A percentile compares a stretch with the other conserved stretches of the same genome.
phyloP scores from a whole-genome alignment of 192 early-diverging fungal genomes.

The Dispira parvispora region DNA sequence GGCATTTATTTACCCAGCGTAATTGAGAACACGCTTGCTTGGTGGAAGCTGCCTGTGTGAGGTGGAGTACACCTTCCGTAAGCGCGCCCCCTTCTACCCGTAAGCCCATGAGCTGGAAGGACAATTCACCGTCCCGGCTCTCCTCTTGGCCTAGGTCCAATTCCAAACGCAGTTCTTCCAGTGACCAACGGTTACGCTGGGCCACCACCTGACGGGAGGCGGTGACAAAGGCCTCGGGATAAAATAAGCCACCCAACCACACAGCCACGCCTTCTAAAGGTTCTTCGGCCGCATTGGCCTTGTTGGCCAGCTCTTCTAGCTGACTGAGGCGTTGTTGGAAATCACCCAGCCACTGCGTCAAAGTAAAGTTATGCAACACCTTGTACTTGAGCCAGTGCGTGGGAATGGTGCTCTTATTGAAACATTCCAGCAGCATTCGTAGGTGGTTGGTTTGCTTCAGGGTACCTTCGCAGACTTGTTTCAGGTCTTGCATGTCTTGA shows the following conservation, averaged over 20 bases:
- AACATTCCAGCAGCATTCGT: constrained; percentile 45
- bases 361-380: constrained; percentile 33
- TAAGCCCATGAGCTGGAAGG: constrained; percentile 22
- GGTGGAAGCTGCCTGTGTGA: constrained; percentile 17
- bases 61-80: constrained; percentile 13
- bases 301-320: constrained; percentile 28
- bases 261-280: constrained; percentile 24
- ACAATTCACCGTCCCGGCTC: constrained; percentile 8
- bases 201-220: constrained; percentile 77
- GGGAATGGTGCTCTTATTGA: constrained; percentile 57
- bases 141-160: constrained; percentile 17
- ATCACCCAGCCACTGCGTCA: constrained; percentile 57
- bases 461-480: constrained; percentile 52
- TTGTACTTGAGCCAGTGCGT: constrained; percentile 52
- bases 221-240: constrained; percentile 80
- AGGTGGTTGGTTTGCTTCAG: constrained; percentile 77
- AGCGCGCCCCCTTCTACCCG: constrained; percentile 32
- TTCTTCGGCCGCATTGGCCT: not conserved
- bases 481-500: constrained; percentile 45
- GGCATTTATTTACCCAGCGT: constrained; percentile 20
- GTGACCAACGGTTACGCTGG: constrained; percentile 49
- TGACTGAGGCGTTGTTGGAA: constrained; percentile 53
- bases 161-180: constrained; percentile 60
- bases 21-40: constrained; percentile 18
- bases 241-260: constrained; percentile 79